phyloP scores from a whole-genome alignment of 2,329 filamentous ascomycete species.

The Trichoderma gracile region DNA sequence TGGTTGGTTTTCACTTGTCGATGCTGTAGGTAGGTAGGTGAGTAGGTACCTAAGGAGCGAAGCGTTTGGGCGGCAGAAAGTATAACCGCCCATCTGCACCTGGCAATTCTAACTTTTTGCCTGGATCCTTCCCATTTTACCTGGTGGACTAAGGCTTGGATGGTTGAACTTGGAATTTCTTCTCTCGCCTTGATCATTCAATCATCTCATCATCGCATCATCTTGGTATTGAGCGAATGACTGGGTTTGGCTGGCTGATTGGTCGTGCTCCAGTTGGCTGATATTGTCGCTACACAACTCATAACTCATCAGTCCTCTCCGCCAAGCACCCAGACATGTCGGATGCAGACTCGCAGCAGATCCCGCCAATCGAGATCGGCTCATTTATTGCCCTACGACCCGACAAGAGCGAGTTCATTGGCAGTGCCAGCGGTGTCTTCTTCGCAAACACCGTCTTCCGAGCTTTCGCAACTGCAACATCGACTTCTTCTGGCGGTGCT shows the following conservation, averaged over 20 bases:
- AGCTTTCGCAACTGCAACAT: conserved; percentile 16
- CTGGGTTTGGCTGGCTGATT: neutral
- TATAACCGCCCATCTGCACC: conserved; percentile 14
- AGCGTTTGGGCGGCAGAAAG: conserved; percentile 12
- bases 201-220: neutral
- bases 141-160: neutral
- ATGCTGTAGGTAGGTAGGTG: too few relatives aligned
- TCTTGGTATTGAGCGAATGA: neutral
- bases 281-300: neutral
- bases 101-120: conserved; percentile 12
- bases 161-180: neutral
- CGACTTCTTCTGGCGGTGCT: conserved; percentile 7
- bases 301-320: neutral
- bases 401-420: conserved; percentile 22
- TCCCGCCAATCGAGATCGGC: conserved; percentile 23
- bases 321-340: conserved; percentile 9
- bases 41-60: too few relatives aligned
- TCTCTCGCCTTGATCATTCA: neutral
- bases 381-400: conserved; percentile 25
- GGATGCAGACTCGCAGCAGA: conserved; percentile 22
- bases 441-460: conserved; percentile 22
- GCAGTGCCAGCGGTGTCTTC: conserved; percentile 22
- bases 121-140: neutral
- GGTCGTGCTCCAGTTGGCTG: neutral
- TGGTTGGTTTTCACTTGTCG: too few relatives aligned